Percentiles rank a stretch among this genome's conserved stretches.
Evolutionary conservation across 2,329 filamentous ascomycete genomes (phyloP).

Genomic region (Stylonectria norvegica): DNA sequence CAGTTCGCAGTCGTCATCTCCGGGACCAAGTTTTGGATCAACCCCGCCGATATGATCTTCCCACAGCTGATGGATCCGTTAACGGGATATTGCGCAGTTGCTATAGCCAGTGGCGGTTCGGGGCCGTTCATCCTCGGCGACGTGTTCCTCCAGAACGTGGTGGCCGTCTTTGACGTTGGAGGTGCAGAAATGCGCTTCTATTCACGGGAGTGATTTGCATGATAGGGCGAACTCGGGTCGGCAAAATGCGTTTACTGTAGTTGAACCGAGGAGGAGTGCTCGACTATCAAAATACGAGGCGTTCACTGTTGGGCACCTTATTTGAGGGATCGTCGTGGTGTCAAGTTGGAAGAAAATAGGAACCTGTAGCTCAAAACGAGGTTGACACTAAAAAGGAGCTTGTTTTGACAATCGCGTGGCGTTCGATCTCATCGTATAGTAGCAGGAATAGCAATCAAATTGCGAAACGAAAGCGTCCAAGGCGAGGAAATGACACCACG

Average conservation of each 20-base stretch:
- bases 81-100: constrained; percentile 47
- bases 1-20: constrained; percentile 44
- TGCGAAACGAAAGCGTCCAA: too few species aligned
- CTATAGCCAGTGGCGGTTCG: constrained; percentile 41
- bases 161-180: constrained; percentile 48
- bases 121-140: constrained; percentile 50
- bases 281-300: too few species aligned
- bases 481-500: too few species aligned
- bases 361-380: constrained; percentile 1
- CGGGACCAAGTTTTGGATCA: constrained; percentile 44
- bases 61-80: constrained; percentile 40
- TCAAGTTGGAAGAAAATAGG: too few species aligned
- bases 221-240: too few species aligned
- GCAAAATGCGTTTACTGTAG: too few species aligned
- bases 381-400: background rate
- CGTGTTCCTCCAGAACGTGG: constrained; percentile 49
- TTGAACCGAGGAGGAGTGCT: too few species aligned
- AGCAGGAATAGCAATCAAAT: too few species aligned
- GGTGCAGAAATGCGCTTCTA: constrained; percentile 46
- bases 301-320: too few species aligned
- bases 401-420: background rate
- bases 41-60: constrained; percentile 47
- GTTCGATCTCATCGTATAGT: too few species aligned
- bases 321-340: too few species aligned
- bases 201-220: constrained; percentile 16